Evolutionary conservation across 169 alveolate genomes (phyloP), one percentile per base, ranked within the genome.

Genomic region (Besnoitia besnoiti): DNA sequence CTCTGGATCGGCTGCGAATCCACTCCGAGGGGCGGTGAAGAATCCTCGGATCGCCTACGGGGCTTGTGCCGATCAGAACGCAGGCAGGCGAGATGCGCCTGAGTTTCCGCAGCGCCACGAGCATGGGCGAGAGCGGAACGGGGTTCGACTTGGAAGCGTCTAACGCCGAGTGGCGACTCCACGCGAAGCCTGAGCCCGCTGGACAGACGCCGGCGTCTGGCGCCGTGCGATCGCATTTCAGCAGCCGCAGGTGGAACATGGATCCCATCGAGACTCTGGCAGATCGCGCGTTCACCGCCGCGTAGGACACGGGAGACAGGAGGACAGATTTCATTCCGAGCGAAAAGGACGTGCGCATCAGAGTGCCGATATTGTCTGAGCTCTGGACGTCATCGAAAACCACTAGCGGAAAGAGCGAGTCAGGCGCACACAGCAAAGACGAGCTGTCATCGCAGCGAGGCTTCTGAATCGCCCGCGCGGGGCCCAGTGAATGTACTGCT

Each of bases 201-300:
- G 73, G 27, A 33, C 73, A 55, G 35, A 55, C 0, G 33, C 46
- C 84, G 19, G 46, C 19, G 49, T 73, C 84, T 33, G 42, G 21
- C 33, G 46, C 8, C 33, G n/a, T 39, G 0, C 59, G 30, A 21
- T 82, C 89, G 16, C 75, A 46, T 21, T 82, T 0, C 8, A 40
- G 46, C 33, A 82, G 14, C 33, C 67, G 42, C n/a, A 82, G 46
- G 73, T 82, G 89, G 73, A 82, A 82, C 89, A 82, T 30, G 40
- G 89, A 27, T n/a, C 89, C 89, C 73, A 82, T 82, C 24, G 73
- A 44, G 46, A 82, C 89, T 30, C 89, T 40, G 49, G 75, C 62
- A 1, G 89, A 40, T 14, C 89, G 62, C 5, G 89, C 89, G 75
- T 47, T 47, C 62, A 40, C 49, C 39, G 62, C 89, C 42, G 75